These are phyloP conservation scores for Botryosphaeria dothidea DNA, from an alignment of 2,329 filamentous ascomycete genomes.

Conservation along the genomic window DNA sequence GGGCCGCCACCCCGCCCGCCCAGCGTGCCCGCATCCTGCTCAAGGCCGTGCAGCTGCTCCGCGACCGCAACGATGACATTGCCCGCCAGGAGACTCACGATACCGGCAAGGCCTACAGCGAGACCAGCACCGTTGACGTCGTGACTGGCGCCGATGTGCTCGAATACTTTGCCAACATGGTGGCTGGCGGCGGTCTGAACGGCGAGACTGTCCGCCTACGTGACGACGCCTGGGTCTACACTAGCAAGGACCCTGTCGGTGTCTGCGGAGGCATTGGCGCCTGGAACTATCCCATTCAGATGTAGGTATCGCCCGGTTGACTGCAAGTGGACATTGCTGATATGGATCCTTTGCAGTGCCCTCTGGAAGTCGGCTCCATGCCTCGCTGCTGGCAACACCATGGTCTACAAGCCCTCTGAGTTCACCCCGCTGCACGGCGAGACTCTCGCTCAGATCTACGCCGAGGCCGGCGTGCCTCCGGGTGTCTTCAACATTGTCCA, in stretches of 20 bases:
- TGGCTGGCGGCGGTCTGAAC: slow-evolving; percentile 76
- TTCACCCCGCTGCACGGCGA: slow-evolving; percentile 82
- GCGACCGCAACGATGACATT: slow-evolving; percentile 75
- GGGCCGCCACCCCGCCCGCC: slow-evolving; percentile 75
- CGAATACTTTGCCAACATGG: slow-evolving; percentile 81
- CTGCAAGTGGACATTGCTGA: background rate
- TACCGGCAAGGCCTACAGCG: slow-evolving; percentile 82
- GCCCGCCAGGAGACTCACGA: slow-evolving; percentile 79
- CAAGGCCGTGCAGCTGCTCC: slow-evolving; percentile 71
- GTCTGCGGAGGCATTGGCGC: slow-evolving; percentile 86
- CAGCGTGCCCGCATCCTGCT: slow-evolving; percentile 77
- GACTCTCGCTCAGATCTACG: slow-evolving; percentile 72
- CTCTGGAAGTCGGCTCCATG: slow-evolving; percentile 88
- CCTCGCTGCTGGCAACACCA: slow-evolving; percentile 81
- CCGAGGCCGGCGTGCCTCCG: slow-evolving; percentile 74
- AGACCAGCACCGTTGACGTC: slow-evolving; percentile 82
- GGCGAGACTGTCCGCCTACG: slow-evolving; percentile 76
- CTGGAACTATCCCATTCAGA: slow-evolving; percentile 92
- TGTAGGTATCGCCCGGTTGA: slow-evolving; percentile 42
- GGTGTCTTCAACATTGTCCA: slow-evolving; percentile 74
- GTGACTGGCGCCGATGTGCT: slow-evolving; percentile 81
- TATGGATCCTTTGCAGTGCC: slow-evolving; percentile 43
- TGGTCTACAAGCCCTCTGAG: slow-evolving; percentile 90
- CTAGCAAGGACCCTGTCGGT: slow-evolving; percentile 76
- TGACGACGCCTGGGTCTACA: slow-evolving; percentile 78